Percentiles rank a stretch among this genome's conserved stretches.
These are phyloP conservation scores for Zychaea mexicana DNA, from an alignment of 371 early-diverging fungal species.

Conservation along the genomic window DNA sequence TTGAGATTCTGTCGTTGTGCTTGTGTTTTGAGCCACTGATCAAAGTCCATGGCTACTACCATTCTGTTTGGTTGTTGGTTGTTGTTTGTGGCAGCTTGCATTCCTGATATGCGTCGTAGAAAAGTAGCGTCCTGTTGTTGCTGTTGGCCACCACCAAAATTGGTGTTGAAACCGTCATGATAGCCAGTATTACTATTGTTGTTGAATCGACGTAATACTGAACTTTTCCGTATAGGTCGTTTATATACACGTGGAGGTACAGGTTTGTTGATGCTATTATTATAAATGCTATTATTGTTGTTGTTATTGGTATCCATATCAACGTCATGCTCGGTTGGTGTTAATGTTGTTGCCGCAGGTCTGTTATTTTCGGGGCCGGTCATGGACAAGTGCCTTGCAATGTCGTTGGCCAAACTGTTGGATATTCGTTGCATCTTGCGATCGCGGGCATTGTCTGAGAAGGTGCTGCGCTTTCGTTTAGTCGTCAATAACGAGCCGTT, in stretches of 20 bases:
- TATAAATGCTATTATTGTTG: background rate
- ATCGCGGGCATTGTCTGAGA: slow-evolving; percentile 34
- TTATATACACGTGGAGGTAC: background rate
- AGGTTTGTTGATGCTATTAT: background rate
- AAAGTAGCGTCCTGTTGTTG: background rate
- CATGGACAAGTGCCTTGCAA: slow-evolving; percentile 45
- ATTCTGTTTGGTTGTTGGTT: no score
- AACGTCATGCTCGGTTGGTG: slow-evolving; percentile 10
- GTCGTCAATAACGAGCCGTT: background rate
- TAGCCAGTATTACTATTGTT: no score
- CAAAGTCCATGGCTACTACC: slow-evolving; percentile 17
- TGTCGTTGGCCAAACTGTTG: slow-evolving; percentile 41
- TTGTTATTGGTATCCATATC: slow-evolving; percentile 14
- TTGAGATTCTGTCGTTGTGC: slow-evolving; percentile 18
- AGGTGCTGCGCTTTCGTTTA: slow-evolving; percentile 48
- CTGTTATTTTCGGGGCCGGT: slow-evolving; percentile 13
- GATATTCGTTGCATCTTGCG: slow-evolving; percentile 47
- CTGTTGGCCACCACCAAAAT: no score
- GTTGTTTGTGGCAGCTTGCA: background rate
- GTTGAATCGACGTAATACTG: background rate
- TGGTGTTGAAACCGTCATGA: no score
- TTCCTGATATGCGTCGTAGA: background rate
- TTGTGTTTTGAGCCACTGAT: slow-evolving; percentile 21
- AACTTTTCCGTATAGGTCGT: background rate
- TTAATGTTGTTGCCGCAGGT: background rate